Base-by-base conservation (phyloP, 2,329 filamentous ascomycete genomes). In the Leptographium galeiforme region DNA sequence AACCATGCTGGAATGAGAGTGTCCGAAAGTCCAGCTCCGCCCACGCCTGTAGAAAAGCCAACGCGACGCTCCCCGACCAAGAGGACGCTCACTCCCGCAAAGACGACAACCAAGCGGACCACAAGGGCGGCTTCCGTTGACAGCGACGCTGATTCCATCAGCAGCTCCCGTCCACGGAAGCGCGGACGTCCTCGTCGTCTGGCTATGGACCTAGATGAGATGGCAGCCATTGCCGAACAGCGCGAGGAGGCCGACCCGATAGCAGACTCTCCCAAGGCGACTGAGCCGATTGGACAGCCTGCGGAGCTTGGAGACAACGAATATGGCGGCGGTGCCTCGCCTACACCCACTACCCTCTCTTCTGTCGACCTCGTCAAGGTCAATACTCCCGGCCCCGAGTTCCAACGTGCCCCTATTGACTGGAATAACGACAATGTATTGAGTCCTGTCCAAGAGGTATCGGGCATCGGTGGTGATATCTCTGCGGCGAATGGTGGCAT, bases 171-270 rank as follows among this genome's bases (percentile, higher is more conserved):
- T 30, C 62, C 63, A 10, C 62, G 61, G 50, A 66, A 64, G 52
- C 61, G 64, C 46, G 65, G 64, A 7, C 61, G 66, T 2, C 64
- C 62, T 8, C 61, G 65, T 36, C 65, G 64, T 16, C 57, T 59
- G 51, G 57, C 60, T 8, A 50, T 62, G 41, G 55, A 50, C 7
- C 56, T 59, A 10, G 59, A 61, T 8, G 61, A 62, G 43, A 61
- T 64, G 41, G 61, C 62, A 33, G 59, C 56, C 40, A 59, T 64
- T 30, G 55, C 55, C 18, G 60, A 62, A 45, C 58, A 58, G 16
- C 34, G 14, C 34, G 30, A 52, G 34, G 49, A 18, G 30, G 18
- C n/a, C 10, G 40, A 51, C 3, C 36, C 32, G 12, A 40, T 30
- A 12, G 8, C 38, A 4, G 4, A 19, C 32, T 36, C 44, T 2